Conservation (phyloP, 495 filamentous ascomycete genomes). For the Neurospora africana region DNA sequence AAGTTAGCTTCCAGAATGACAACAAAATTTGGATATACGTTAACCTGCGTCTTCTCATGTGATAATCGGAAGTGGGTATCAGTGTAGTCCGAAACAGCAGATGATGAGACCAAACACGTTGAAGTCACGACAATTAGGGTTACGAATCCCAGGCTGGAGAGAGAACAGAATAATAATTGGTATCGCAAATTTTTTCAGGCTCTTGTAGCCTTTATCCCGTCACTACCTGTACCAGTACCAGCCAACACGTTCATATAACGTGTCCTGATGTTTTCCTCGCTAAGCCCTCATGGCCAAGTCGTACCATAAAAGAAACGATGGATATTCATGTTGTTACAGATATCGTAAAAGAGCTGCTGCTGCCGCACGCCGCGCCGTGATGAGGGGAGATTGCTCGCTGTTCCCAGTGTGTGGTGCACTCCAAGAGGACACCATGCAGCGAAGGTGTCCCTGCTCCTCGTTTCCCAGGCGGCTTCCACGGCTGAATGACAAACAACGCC, state of each 20-base stretch:
- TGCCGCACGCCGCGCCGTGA: background rate
- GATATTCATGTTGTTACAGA: background rate
- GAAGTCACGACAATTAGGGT: background rate
- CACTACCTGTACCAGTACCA: background rate
- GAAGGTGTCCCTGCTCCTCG: background rate
- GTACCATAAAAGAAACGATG: background rate
- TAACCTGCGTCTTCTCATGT: background rate
- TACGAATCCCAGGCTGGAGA: background rate
- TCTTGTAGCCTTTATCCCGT: background rate
- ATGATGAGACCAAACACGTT: background rate
- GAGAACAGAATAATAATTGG: background rate
- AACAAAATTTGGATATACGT: background rate
- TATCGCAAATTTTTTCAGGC: background rate
- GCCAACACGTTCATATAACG: background rate
- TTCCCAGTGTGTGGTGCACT: background rate
- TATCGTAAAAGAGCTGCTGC: background rate
- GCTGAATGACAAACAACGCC: background rate
- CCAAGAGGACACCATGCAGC: background rate
- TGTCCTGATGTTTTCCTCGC: background rate
- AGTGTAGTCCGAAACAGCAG: background rate
- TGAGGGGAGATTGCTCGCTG: background rate
- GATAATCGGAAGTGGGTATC: background rate
- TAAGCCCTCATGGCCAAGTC: background rate
- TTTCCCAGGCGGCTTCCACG: background rate
- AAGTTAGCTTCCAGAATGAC: background rate